Evolutionary conservation across 371 early-diverging fungal species (phyloP).

Genomic region (Rhizomucor pusillus): DNA sequence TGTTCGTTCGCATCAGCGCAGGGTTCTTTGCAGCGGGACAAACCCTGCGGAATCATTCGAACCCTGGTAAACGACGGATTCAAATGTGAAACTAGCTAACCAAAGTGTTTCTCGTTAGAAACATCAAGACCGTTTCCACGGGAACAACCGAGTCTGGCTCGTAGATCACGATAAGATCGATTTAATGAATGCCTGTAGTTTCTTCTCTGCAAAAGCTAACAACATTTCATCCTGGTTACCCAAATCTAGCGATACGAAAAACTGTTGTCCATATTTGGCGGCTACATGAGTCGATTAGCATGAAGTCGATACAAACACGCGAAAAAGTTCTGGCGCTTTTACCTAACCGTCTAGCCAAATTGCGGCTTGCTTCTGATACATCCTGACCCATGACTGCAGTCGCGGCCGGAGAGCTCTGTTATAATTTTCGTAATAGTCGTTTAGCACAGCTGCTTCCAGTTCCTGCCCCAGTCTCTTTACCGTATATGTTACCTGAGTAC

Average conservation of each 20-base stretch:
- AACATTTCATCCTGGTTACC: conserved; percentile 38
- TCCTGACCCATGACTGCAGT: conserved; percentile 47
- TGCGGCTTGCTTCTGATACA: conserved; percentile 36
- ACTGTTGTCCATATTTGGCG: conserved; percentile 37
- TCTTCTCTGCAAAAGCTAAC: conserved; percentile 47
- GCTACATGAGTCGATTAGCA: conserved; percentile 17
- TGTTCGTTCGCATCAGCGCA: no score
- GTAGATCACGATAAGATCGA: conserved; percentile 11
- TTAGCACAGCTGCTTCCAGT: background rate
- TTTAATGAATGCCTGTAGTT: conserved; percentile 36
- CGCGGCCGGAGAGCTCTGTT: conserved; percentile 33
- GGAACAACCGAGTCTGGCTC: no score
- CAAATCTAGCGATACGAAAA: conserved; percentile 38
- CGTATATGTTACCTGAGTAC: conserved; percentile 19
- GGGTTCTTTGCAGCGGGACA: no score
- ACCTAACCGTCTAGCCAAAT: conserved; percentile 43
- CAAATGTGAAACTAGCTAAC: no score
- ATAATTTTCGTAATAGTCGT: conserved; percentile 1
- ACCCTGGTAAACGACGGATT: no score
- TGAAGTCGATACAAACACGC: background rate
- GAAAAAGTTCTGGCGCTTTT: conserved; percentile 5
- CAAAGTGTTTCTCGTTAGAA: no score
- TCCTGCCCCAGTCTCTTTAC: background rate
- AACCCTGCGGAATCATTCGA: no score
- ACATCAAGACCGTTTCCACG: no score